These are phyloP conservation scores for Hysterium pulicare DNA, from an alignment of 2,329 filamentous ascomycete genomes.

Conservation along the genomic window DNA sequence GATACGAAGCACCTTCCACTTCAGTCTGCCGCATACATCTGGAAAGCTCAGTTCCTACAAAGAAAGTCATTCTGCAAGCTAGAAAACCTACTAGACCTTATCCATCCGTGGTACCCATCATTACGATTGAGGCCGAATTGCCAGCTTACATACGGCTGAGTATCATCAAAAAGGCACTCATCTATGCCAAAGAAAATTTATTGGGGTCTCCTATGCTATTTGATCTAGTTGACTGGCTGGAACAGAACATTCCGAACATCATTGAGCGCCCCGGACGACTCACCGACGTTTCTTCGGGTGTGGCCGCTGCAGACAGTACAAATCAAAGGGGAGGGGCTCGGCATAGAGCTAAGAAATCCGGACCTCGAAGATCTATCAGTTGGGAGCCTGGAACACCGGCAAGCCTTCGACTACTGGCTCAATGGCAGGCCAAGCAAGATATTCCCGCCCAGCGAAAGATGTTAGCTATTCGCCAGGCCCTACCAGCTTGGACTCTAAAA, in stretches of 20 bases:
- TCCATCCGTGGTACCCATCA: constrained; percentile 63
- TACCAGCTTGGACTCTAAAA: constrained; percentile 85
- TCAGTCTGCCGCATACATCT: constrained; percentile 70
- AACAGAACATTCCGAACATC: constrained; percentile 76
- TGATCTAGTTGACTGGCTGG: constrained; percentile 86
- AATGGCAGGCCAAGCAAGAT: constrained; percentile 68
- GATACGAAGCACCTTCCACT: constrained; percentile 50
- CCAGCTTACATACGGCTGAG: constrained; percentile 93
- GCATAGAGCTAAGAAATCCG: constrained; percentile 17
- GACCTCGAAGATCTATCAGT: constrained; percentile 53
- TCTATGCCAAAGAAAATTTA: constrained; percentile 67
- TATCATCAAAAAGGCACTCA: constrained; percentile 72
- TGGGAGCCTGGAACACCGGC: constrained; percentile 58
- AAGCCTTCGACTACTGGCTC: constrained; percentile 57
- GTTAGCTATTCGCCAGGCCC: constrained; percentile 64
- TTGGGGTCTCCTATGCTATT: constrained; percentile 88
- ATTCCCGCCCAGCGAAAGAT: constrained; percentile 68
- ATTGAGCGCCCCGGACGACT: constrained; percentile 81
- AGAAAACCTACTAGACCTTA: constrained; percentile 68
- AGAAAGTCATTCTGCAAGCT: constrained; percentile 59
- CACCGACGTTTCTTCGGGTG: constrained; percentile 76
- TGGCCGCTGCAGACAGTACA: constrained; percentile 55
- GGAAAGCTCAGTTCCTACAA: constrained; percentile 44
- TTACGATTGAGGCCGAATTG: constrained; percentile 65
- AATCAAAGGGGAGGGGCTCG: constrained; percentile 23